Percentiles rank a stretch among this genome's conserved stretches.
Conservation (phyloP, 2,329 filamentous ascomycete species). For the Escovopsis weberi region DNA sequence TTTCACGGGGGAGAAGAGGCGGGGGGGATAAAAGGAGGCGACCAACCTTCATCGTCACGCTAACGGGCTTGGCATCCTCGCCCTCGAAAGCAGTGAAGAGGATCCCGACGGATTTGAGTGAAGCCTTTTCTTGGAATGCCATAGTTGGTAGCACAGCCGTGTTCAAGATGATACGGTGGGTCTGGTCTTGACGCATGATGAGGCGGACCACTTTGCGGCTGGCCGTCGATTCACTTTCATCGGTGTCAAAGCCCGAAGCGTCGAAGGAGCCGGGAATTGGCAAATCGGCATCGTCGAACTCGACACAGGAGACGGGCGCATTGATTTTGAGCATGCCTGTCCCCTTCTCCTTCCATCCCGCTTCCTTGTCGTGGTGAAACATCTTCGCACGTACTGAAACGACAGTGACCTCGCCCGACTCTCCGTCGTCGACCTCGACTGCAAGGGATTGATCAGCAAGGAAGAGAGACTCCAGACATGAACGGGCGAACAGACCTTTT, state of each 20-base stretch:
- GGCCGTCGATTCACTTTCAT: slow-evolving; percentile 7
- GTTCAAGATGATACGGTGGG: slow-evolving; percentile 75
- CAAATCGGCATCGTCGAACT: slow-evolving; percentile 36
- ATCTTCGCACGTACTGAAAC: slow-evolving; percentile 71
- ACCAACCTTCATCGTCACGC: slow-evolving; percentile 46
- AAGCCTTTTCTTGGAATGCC: slow-evolving; percentile 64
- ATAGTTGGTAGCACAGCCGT: slow-evolving; percentile 65
- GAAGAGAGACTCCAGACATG: not conserved
- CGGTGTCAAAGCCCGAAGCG: slow-evolving; percentile 31
- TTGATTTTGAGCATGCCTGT: slow-evolving; percentile 77
- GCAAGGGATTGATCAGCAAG: not conserved
- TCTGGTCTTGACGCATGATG: slow-evolving; percentile 84
- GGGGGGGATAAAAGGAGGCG: not conserved
- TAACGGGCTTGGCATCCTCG: slow-evolving; percentile 37
- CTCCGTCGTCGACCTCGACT: slow-evolving; percentile 70
- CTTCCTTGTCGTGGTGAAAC: slow-evolving; percentile 58
- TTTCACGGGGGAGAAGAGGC: not conserved
- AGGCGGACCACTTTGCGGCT: slow-evolving; percentile 48
- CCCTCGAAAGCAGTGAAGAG: slow-evolving; percentile 50
- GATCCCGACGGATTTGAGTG: slow-evolving; percentile 55
- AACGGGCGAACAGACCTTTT: slow-evolving; percentile 42
- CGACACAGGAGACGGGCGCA: slow-evolving; percentile 42
- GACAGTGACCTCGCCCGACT: slow-evolving; percentile 65
- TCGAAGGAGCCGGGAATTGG: slow-evolving; percentile 41
- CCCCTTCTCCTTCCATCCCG: slow-evolving; percentile 82